Evolutionary conservation across 73 alveolate genomes (phyloP).

Genomic region (Stentor roeselii): DNA sequence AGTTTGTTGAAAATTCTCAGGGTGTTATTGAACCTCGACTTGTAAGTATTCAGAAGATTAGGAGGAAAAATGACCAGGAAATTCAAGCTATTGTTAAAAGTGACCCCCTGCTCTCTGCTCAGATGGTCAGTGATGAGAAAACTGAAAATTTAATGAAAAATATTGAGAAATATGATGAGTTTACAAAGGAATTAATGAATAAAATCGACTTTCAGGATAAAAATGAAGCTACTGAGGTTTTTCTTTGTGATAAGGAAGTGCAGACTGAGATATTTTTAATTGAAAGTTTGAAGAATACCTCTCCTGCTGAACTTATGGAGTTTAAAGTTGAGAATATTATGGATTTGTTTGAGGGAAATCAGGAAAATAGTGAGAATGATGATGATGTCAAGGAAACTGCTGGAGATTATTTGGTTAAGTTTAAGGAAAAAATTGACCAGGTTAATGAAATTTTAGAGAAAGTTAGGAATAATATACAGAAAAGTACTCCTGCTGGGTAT

Average conservation of each 20-base stretch:
- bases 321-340: neutral
- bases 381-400: neutral
- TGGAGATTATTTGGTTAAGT: neutral
- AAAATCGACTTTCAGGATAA: neutral
- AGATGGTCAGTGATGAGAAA: neutral
- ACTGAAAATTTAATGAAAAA: neutral
- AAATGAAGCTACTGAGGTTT: neutral
- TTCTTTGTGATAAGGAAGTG: neutral
- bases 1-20: neutral
- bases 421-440: constrained; percentile 9
- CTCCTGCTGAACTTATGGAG: neutral
- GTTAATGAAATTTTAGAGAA: neutral
- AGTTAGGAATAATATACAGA: neutral
- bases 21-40: constrained; percentile 2
- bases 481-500: neutral
- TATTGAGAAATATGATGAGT: neutral
- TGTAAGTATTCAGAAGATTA: neutral
- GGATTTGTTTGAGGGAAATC: neutral
- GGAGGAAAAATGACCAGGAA: constrained; percentile 4
- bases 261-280: neutral
- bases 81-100: neutral
- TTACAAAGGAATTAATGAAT: neutral
- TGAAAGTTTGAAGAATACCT: neutral
- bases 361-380: neutral
- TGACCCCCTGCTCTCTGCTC: constrained; percentile 3